phyloP scores from a whole-genome alignment of 75 land plant species.

The Pseudotsuga menziesii region DNA sequence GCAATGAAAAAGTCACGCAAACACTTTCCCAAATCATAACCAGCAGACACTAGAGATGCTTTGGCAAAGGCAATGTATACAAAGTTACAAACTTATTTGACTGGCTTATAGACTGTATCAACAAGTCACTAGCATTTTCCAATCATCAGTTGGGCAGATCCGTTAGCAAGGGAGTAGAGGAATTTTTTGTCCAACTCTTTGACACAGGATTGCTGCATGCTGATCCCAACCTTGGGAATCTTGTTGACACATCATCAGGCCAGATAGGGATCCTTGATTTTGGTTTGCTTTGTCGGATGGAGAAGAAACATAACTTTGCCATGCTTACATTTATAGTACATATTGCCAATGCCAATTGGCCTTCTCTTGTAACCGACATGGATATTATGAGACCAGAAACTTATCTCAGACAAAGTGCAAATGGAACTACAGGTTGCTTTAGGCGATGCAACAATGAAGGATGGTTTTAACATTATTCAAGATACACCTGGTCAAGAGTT shows the following conservation, averaged over 20 bases:
- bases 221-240: constrained; percentile 82
- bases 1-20: too few relatives aligned
- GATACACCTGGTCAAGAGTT: too few relatives aligned
- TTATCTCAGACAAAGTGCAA: constrained; percentile 25
- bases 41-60: too few relatives aligned
- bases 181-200: constrained; percentile 78
- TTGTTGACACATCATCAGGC: constrained; percentile 10
- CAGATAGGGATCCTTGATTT: constrained; percentile 69
- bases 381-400: constrained; percentile 73
- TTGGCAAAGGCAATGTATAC: too few relatives aligned
- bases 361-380: constrained; percentile 67
- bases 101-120: too few relatives aligned
- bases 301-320: constrained; percentile 79
- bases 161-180: constrained; percentile 85
- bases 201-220: constrained; percentile 16
- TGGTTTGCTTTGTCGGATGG: constrained; percentile 87
- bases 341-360: constrained; percentile 89
- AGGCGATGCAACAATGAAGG: constrained; percentile 40
- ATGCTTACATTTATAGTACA: constrained; percentile 86
- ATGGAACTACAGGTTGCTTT: constrained; percentile 63
- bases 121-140: too few relatives aligned
- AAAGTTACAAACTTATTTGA: too few relatives aligned
- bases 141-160: too few relatives aligned
- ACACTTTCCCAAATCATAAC: too few relatives aligned
- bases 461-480: constrained; percentile 21